Evolutionary conservation across 2,329 filamentous ascomycete species (phyloP).

Genomic region (Cryphonectria carpinicola): DNA sequence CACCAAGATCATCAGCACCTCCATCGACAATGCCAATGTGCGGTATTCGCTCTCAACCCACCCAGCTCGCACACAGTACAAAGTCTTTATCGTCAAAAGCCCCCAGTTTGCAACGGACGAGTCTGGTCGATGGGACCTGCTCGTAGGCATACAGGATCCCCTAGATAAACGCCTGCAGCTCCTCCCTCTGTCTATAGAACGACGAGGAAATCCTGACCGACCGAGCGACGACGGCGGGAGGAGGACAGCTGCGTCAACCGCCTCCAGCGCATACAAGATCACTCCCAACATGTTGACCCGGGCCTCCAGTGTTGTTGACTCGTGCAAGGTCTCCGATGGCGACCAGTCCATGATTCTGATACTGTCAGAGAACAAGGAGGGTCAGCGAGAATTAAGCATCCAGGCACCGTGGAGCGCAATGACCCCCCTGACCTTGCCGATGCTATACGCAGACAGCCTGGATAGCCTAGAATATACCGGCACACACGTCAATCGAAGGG

Average conservation of each 20-base stretch:
- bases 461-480: constrained; percentile 62
- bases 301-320: constrained; percentile 71
- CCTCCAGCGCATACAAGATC: constrained; percentile 47
- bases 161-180: constrained; percentile 70
- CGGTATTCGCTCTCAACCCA: constrained; percentile 61
- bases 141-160: constrained; percentile 72
- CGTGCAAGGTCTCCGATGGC: constrained; percentile 71
- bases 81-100: constrained; percentile 69
- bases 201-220: constrained; percentile 40
- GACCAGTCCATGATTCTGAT: constrained; percentile 70
- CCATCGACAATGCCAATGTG: constrained; percentile 63
- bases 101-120: constrained; percentile 60
- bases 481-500: constrained; percentile 57
- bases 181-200: constrained; percentile 63
- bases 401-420: constrained; percentile 77
- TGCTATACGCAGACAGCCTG: constrained; percentile 62
- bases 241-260: constrained; percentile 32
- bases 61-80: constrained; percentile 58
- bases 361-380: constrained; percentile 66
- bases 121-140: constrained; percentile 56
- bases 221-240: constrained; percentile 32
- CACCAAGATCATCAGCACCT: constrained; percentile 70
- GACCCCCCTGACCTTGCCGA: constrained; percentile 67
- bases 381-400: constrained; percentile 68
- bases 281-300: constrained; percentile 57